phyloP scores from a whole-genome alignment of 768 basidiomycete species.

The Trichaptum fuscoviolaceum region DNA sequence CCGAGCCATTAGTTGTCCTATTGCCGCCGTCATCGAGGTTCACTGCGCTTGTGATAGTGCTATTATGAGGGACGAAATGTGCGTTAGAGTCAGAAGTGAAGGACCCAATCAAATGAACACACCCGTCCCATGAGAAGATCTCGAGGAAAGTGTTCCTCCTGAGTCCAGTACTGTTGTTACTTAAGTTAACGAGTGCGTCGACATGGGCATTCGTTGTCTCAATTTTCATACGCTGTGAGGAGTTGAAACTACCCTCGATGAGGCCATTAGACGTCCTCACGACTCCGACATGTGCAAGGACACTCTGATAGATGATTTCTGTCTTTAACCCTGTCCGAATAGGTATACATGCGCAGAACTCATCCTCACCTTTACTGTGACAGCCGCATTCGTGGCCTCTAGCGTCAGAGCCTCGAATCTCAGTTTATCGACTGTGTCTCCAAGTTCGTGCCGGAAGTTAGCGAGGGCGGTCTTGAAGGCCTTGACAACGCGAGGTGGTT shows the following conservation, averaged over 20 bases:
- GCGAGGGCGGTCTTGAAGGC: constrained; percentile 38
- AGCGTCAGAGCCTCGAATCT: constrained; percentile 34
- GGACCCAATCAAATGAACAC: background rate
- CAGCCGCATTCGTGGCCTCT: constrained; percentile 28
- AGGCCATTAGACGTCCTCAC: constrained; percentile 28
- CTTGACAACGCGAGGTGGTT: constrained; percentile 29
- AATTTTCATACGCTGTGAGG: constrained; percentile 29
- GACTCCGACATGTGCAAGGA: background rate
- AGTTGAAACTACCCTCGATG: constrained; percentile 41
- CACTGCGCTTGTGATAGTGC: background rate
- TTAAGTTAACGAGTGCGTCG: constrained; percentile 31
- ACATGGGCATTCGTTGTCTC: constrained; percentile 36
- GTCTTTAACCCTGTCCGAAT: background rate
- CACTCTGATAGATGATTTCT: background rate
- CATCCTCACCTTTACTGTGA: constrained; percentile 29
- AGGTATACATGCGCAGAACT: background rate
- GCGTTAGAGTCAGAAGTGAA: background rate
- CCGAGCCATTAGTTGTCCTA: background rate
- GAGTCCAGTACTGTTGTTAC: background rate
- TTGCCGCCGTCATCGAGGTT: background rate
- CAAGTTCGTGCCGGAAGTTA: constrained; percentile 34
- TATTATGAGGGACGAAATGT: background rate
- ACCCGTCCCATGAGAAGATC: background rate
- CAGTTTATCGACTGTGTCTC: constrained; percentile 27
- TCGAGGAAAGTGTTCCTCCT: background rate